Evolutionary conservation across 176 grass and related monocot genomes (phyloP).

Genomic region (Musa beccarii): DNA sequence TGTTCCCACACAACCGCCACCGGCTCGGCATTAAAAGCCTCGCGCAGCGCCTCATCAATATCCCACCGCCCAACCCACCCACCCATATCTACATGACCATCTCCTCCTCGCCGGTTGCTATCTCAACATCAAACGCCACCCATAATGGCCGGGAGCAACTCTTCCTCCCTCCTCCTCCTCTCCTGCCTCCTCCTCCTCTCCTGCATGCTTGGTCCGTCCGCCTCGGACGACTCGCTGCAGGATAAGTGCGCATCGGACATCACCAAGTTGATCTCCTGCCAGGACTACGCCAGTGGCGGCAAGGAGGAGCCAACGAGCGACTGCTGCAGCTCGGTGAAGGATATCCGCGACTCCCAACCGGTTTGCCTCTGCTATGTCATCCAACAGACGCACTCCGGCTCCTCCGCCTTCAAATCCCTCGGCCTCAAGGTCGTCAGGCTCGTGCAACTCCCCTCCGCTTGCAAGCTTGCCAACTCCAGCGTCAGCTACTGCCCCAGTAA

Average conservation of each 20-base stretch:
- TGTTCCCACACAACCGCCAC: background rate
- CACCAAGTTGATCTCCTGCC: slow-evolving; percentile 51
- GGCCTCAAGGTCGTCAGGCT: slow-evolving; percentile 51
- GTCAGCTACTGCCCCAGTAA: slow-evolving; percentile 66
- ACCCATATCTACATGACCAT: background rate
- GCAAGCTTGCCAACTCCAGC: slow-evolving; percentile 55
- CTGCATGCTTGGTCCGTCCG: background rate
- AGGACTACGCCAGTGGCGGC: slow-evolving; percentile 63
- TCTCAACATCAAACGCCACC: background rate
- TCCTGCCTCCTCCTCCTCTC: background rate
- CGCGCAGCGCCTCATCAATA: too few relatives aligned
- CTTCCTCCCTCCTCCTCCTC: background rate
- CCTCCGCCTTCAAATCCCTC: slow-evolving; percentile 36
- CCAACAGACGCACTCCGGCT: slow-evolving; percentile 54
- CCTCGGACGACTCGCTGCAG: slow-evolving; percentile 27
- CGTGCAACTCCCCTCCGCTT: slow-evolving; percentile 35
- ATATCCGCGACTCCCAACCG: slow-evolving; percentile 30
- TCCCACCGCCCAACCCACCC: too few relatives aligned
- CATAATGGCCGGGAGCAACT: background rate
- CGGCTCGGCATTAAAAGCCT: background rate
- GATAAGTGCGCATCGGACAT: slow-evolving; percentile 42
- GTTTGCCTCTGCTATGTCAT: slow-evolving; percentile 77
- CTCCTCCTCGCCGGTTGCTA: background rate
- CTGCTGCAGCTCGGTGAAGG: slow-evolving; percentile 42
- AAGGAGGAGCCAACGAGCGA: slow-evolving; percentile 29